Base-by-base conservation (phyloP, 1,139 yeast species). In the Geotrichum carabidarum region DNA sequence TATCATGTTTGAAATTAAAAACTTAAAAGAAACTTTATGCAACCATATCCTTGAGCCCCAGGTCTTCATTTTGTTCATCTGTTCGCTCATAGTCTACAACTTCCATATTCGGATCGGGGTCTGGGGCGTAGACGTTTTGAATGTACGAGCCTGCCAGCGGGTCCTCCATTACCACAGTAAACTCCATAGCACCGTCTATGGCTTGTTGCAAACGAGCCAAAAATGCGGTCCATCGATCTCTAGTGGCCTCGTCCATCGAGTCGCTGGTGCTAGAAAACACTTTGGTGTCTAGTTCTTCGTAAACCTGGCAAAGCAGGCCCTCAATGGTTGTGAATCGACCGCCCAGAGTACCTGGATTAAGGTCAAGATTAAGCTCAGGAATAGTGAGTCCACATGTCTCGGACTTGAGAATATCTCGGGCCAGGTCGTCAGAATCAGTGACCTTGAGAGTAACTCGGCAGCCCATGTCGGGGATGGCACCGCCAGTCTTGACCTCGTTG, bases 401-500 rank as follows among this genome's bases (percentile, higher is more conserved):
- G 27, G 95, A 85, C 74, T 94, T 94, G 64, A 94, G 79, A 59
- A 94, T 86, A 70, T 94, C 99, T 74, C 99, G 82, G 31, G 95
- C 86, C 65, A 94, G 78, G 74, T 94, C 99, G 63, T 89, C 97
- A 12, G 95, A 83, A 64, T 93, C 98, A 57, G 89, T 91, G 59
- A 93, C 84, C 63, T 78, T 78, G 55, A 94, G 77, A 0, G 84
- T 78, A 58, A 90, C 82, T 60, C 78, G 83, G 62, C 84, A 83
- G 59, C 98, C 99, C 70, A 83, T 78, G 4, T 76, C 84, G 37
- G 99, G 98, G 54, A 94, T 86, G 17, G 86, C 95, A 62, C 99
- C 99, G 57, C 99, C 99, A 4, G 99, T 94, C 74, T 91, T 93
- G 62, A 94, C 99, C 72, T 94, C 99, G 68, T 94, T 94, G 22